phyloP scores from a whole-genome alignment of 208 protist species.

The Porcisia deanei region DNA sequence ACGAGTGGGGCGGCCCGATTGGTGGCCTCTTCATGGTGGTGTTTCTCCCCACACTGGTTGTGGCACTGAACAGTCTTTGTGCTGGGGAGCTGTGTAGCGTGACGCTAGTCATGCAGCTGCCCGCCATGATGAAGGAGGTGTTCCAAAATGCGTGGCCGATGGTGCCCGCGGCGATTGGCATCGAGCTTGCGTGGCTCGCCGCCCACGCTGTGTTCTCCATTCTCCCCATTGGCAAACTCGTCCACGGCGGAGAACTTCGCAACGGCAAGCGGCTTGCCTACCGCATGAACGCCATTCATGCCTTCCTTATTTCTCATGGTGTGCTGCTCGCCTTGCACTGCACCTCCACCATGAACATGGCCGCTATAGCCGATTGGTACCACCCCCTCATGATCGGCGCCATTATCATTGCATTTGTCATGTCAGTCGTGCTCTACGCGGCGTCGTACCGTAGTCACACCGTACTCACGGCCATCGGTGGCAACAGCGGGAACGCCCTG shows the following conservation, averaged over 20 bases:
- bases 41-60: slow-evolving; percentile 60
- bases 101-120: slow-evolving; percentile 24
- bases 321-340: slow-evolving; percentile 52
- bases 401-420: slow-evolving; percentile 64
- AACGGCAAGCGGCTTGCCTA: slow-evolving; percentile 69
- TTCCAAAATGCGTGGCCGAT: slow-evolving; percentile 31
- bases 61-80: slow-evolving; percentile 67
- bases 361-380: slow-evolving; percentile 58
- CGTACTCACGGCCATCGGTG: slow-evolving; percentile 73
- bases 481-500: slow-evolving; percentile 85
- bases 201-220: slow-evolving; percentile 75
- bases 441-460: slow-evolving; percentile 59
- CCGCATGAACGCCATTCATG: slow-evolving; percentile 86
- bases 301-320: slow-evolving; percentile 62
- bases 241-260: slow-evolving; percentile 60
- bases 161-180: slow-evolving; percentile 47
- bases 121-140: slow-evolving; percentile 17
- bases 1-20: slow-evolving; percentile 81
- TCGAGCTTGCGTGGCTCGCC: slow-evolving; percentile 69
- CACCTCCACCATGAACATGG: slow-evolving; percentile 43
- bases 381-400: slow-evolving; percentile 70
- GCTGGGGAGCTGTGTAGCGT: slow-evolving; percentile 32
- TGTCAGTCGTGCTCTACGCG: slow-evolving; percentile 70
- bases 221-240: slow-evolving; percentile 60
- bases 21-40: slow-evolving; percentile 57